Evolutionary conservation across 306 rosid species (phyloP).

Genomic region (Adenanthera pavonina): DNA sequence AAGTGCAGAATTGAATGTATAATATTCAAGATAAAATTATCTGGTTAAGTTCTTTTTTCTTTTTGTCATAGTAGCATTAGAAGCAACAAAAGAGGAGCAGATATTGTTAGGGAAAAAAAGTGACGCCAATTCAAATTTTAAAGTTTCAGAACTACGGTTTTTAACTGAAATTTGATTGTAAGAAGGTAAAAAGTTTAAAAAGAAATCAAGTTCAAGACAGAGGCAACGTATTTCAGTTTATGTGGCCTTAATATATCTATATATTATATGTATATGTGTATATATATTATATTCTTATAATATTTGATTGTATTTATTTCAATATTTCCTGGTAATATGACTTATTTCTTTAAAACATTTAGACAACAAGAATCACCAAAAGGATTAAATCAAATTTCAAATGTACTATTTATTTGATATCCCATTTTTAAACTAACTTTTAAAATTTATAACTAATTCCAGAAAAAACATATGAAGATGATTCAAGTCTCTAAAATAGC

Average conservation of each 20-base stretch:
- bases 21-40: slow-evolving; percentile 11
- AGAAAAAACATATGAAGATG: too few species aligned
- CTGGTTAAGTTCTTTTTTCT: slow-evolving; percentile 4
- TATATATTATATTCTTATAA: slow-evolving; percentile 29
- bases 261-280: not conserved
- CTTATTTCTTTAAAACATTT: too few species aligned
- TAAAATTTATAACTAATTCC: too few species aligned
- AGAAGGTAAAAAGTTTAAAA: not conserved
- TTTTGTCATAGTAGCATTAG: slow-evolving; percentile 25
- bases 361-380: too few species aligned
- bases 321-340: slow-evolving; percentile 67
- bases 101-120: not conserved
- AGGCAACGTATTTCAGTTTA: not conserved
- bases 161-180: not conserved
- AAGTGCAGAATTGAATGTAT: not conserved
- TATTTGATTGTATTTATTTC: slow-evolving; percentile 45
- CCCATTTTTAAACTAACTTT: too few species aligned
- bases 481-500: too few species aligned
- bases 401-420: too few species aligned
- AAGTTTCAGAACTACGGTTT: slow-evolving; percentile 22
- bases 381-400: too few species aligned
- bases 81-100: slow-evolving; percentile 4
- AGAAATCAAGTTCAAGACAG: slow-evolving; percentile 17
- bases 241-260: not conserved
- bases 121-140: slow-evolving; percentile 28